Conservation (phyloP, 176 grass and related monocot genomes). For the Neostapfia colusana region DNA sequence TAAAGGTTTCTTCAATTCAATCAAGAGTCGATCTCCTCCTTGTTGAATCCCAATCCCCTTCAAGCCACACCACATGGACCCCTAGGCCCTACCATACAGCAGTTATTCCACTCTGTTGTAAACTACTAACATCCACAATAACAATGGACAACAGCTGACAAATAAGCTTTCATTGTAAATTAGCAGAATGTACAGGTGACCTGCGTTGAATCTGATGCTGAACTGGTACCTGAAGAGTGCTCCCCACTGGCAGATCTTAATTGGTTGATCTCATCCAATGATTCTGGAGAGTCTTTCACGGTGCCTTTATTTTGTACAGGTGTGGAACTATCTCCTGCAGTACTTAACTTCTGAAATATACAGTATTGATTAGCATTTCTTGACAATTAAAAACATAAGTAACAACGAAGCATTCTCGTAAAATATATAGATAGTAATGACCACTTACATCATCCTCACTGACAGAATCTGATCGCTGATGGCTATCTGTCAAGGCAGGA, state of each 20-base stretch:
- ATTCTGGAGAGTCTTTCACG: conserved; percentile 58
- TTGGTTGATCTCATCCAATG: conserved; percentile 53
- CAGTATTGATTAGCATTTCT: conserved; percentile 12
- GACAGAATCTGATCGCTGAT: conserved; percentile 57
- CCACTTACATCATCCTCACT: conserved; percentile 69
- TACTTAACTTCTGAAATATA: conserved; percentile 67
- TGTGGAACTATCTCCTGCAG: conserved; percentile 57
- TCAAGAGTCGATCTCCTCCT: background rate
- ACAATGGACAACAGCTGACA: background rate
- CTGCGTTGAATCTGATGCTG: conserved; percentile 50
- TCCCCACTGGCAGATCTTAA: conserved; percentile 61
- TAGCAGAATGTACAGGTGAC: conserved; percentile 15
- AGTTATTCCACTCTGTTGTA: too few species aligned
- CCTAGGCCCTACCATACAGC: too few species aligned
- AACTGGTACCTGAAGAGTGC: conserved; percentile 55
- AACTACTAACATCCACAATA: background rate
- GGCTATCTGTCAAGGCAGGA: conserved; percentile 64
- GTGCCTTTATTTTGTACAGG: conserved; percentile 55
- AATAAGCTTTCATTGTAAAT: background rate
- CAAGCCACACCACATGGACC: background rate
- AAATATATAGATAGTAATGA: conserved; percentile 3
- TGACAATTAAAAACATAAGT: conserved; percentile 20
- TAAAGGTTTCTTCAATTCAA: background rate
- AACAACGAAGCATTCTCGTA: conserved; percentile 29
- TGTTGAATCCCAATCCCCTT: background rate